Evolutionary conservation across 371 early-diverging fungal species (phyloP).

Genomic region (Quaeritorhiza haematococci): DNA sequence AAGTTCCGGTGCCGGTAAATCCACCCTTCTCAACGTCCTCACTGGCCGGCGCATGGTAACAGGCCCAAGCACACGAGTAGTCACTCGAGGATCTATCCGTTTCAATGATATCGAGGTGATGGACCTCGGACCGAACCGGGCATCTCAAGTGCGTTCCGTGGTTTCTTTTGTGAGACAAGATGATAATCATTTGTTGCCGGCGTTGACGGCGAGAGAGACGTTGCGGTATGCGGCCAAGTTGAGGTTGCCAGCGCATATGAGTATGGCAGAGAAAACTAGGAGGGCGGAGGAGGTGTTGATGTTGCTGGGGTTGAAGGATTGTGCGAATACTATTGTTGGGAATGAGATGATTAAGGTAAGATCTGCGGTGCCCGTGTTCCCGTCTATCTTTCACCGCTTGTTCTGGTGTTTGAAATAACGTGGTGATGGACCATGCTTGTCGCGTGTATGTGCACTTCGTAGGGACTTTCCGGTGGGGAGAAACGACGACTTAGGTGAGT

Average conservation of each 20-base stretch:
- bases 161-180: constrained; percentile 33
- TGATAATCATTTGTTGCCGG: constrained; percentile 35
- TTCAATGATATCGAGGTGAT: constrained; percentile 20
- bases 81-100: constrained; percentile 18
- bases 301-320: constrained; percentile 32
- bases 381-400: not conserved
- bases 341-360: constrained; percentile 12
- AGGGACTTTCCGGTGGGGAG: constrained; percentile 52
- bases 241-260: constrained; percentile 21
- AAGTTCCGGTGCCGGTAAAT: constrained; percentile 75
- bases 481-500: constrained; percentile 45
- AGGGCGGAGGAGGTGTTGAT: constrained; percentile 36
- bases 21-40: constrained; percentile 60
- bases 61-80: constrained; percentile 11
- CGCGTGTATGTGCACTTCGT: not conserved
- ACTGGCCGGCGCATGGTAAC: not conserved
- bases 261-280: constrained; percentile 26
- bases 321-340: constrained; percentile 35
- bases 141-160: constrained; percentile 16
- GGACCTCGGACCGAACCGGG: constrained; percentile 1
- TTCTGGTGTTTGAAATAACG: not conserved
- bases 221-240: constrained; percentile 32
- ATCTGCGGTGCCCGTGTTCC: not conserved
- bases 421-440: not conserved
- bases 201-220: constrained; percentile 35